A percentile compares a stretch with the other conserved stretches of the same genome.
These are phyloP conservation scores for Cicer pinnatifidum DNA, from an alignment of 306 rosid genomes.

Conservation along the genomic window DNA sequence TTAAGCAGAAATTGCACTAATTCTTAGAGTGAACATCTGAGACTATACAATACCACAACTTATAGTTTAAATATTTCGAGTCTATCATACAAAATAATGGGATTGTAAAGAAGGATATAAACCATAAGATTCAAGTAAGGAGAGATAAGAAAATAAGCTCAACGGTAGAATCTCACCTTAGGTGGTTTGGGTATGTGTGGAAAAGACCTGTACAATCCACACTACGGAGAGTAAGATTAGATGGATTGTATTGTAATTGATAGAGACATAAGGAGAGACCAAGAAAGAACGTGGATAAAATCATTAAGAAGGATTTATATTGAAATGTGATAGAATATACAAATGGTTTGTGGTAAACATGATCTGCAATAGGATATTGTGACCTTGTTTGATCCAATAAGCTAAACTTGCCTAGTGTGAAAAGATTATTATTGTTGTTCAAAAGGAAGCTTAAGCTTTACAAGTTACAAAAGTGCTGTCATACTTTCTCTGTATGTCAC, in stretches of 20 bases:
- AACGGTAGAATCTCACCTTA: background rate
- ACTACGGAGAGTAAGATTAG: background rate
- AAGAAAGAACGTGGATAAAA: background rate
- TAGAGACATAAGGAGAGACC: background rate
- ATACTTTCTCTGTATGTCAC: constrained; percentile 13
- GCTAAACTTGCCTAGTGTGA: background rate
- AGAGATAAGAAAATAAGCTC: background rate
- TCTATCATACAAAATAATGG: background rate
- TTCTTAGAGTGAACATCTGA: constrained; percentile 5
- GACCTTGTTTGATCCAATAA: background rate
- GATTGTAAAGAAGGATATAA: constrained; percentile 5
- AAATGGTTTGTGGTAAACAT: background rate
- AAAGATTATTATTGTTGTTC: background rate
- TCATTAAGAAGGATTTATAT: constrained; percentile 1
- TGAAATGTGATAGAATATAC: background rate
- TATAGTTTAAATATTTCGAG: background rate
- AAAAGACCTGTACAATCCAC: background rate
- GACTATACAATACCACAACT: background rate
- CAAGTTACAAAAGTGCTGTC: background rate
- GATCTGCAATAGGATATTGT: background rate
- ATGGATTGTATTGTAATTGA: background rate
- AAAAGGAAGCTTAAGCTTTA: constrained; percentile 17
- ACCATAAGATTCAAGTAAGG: background rate
- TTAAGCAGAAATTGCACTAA: background rate
- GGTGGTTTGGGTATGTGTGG: constrained; percentile 1